phyloP scores from a whole-genome alignment of 768 basidiomycete genomes.

The Hemileccinum impolitum region DNA sequence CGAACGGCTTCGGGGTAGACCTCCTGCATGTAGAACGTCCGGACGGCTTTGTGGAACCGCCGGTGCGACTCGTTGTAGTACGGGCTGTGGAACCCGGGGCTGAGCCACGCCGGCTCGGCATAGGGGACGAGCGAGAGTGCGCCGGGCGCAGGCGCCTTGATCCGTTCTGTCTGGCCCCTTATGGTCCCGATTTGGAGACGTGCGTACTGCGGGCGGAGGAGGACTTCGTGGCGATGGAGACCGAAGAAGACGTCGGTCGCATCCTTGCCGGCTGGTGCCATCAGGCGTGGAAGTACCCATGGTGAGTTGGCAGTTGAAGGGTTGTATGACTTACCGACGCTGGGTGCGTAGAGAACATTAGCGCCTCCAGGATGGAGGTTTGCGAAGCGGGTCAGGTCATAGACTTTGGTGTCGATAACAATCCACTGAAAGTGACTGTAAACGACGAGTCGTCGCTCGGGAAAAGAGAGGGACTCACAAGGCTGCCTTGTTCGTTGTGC shows the following conservation, averaged over 20 bases:
- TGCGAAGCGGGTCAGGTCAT: conserved; percentile 77
- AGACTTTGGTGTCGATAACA: conserved; percentile 76
- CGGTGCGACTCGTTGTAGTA: conserved; percentile 77
- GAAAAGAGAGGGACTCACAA: conserved; percentile 44
- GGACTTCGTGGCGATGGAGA: conserved; percentile 79
- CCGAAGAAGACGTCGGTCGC: conserved; percentile 82
- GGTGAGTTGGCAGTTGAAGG: background rate
- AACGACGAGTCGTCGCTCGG: background rate
- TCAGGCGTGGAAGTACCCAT: background rate
- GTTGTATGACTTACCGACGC: conserved; percentile 50
- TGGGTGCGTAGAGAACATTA: conserved; percentile 63
- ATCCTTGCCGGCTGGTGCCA: conserved; percentile 57
- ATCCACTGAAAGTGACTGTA: conserved; percentile 57
- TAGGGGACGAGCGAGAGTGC: conserved; percentile 78
- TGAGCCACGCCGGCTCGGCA: conserved; percentile 82
- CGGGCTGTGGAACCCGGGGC: conserved; percentile 61
- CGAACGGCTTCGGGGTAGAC: conserved; percentile 69
- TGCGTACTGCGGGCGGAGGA: conserved; percentile 67
- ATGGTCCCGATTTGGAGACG: conserved; percentile 67
- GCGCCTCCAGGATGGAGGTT: conserved; percentile 82
- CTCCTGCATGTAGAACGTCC: conserved; percentile 74
- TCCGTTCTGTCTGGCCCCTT: conserved; percentile 50
- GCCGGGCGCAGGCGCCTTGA: conserved; percentile 55
- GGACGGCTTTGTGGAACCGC: conserved; percentile 69
- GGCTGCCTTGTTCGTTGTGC: conserved; percentile 86